phyloP scores from a whole-genome alignment of 441 rosid genomes.

The Pelargonium citronellum region DNA sequence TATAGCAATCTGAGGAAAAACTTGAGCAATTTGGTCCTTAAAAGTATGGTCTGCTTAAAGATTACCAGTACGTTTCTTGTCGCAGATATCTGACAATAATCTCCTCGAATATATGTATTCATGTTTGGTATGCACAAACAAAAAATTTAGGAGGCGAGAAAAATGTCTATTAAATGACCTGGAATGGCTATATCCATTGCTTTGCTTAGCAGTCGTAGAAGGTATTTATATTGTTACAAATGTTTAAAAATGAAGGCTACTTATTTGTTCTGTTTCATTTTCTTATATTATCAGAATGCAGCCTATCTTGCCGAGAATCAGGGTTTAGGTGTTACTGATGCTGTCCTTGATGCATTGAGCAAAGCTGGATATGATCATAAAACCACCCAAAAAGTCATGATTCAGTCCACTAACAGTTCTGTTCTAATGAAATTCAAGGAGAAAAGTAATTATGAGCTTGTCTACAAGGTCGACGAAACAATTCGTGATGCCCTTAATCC shows the following conservation, averaged over 20 bases:
- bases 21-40: not conserved
- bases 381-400: conserved; percentile 28
- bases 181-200: too few relatives aligned
- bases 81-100: too few relatives aligned
- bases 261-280: not conserved
- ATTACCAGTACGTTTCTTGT: too few relatives aligned
- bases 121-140: not conserved
- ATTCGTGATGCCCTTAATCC: conserved; percentile 30
- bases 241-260: not conserved
- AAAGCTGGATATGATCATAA: conserved; percentile 26
- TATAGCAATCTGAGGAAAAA: too few relatives aligned
- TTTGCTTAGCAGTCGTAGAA: too few relatives aligned
- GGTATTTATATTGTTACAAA: not conserved
- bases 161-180: not conserved
- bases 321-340: conserved; percentile 32
- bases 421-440: conserved; percentile 40
- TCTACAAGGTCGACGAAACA: conserved; percentile 35
- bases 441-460: conserved; percentile 27
- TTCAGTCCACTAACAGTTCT: conserved; percentile 45
- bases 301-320: conserved; percentile 35
- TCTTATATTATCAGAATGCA: conserved; percentile 35
- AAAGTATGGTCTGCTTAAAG: not conserved
- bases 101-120: too few relatives aligned
- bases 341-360: conserved; percentile 35
- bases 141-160: not conserved